Base-by-base conservation (phyloP, 2,329 filamentous ascomycete species). In the Thelonectria rubi region DNA sequence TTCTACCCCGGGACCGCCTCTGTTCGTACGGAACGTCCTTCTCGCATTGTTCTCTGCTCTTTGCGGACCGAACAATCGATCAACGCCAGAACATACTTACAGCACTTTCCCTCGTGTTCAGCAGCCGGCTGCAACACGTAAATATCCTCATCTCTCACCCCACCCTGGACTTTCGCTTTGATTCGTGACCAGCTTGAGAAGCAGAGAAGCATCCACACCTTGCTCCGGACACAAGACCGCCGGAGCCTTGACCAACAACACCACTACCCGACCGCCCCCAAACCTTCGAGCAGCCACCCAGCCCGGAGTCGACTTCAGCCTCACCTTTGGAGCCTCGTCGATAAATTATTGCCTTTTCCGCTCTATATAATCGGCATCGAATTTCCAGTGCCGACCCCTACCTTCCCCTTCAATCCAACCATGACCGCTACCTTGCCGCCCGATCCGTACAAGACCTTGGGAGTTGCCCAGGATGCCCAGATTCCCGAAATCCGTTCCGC, bases 381-480 rank as follows among this genome's bases (percentile, higher is more conserved):
- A 46, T 8, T 47, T 40, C 49, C 55, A 55, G 46, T 60, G 63
- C 59, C 66, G 39, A 64, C 51, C 47, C 17, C 54, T 42, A 37
- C 52, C 52, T 60, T 39, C 14, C 24, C 12, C 5, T 21, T 18
- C 51, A 55, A 55, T 40, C 48, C 62, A 70, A 74, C 55, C 65
- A 84, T 85, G 80, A 81, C 75, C 74, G 80, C 75, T 74, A 80
- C 85, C 68, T 73, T 82, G 39, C 79, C 86, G 32, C 83, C 87
- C 64, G 92, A 98, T 80, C 94, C 93, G 50, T 97, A 97, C 82
- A 86, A 83, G 72, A 83, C 86, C 56, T 84, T 97, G 51, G 91
- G 91, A 55, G 85, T 97, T 59, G 75, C 88, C 63, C 90, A 87
- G 74, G 86, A 90, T 77, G 91, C 92, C 49, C 86, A 91, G 63